Base-by-base conservation (phyloP, 495 filamentous ascomycete genomes). In the Mytilinidion resinicola region DNA sequence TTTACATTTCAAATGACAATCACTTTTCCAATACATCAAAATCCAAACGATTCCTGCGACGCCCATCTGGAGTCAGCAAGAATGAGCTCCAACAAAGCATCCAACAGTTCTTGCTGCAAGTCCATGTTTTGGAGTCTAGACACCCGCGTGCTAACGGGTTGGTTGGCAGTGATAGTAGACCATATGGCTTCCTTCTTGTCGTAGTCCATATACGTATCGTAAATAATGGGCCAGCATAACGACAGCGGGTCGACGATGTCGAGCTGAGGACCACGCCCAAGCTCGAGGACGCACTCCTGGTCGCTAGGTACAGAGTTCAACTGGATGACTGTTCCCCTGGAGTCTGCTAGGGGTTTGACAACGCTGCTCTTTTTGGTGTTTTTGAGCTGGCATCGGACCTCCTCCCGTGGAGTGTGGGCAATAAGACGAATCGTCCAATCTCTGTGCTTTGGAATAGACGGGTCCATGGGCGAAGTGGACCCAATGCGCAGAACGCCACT, bases 361-460 rank as follows among this genome's bases (percentile, higher is more conserved):
- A 59, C 14, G 34, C 59, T 66, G 15, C 55, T 51, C 47, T 61
- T 61, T 52, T 66, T 66, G 37, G 42, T 36, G 3, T 44, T 47
- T 20, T 37, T 62, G 11, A 41, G 19, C 6, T 56, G 34, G 58
- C 59, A 62, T 38, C 56, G 55, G 35, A 66, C 53, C 41, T 56
- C 55, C 12, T 9, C 9, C 12, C 30, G 47, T 9, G 51, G 51
- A 5, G 60, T 59, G 51, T 62, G 41, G 1, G 59, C 46, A 20
- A 66, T 50, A 8, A 67, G 55, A 15, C 52, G 43, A 39, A 67
- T 36, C 19, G 38, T 62, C 61, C 62, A 67, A 17, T 61, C 55
- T 6, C 61, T 42, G n/a, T 52, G 59, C 30, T 60, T 56, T 12
- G 65, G 63, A 15, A 66, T 60, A 11, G 56, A 59, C 6, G 63